A percentile compares a stretch with the other conserved stretches of the same genome.
phyloP scores from a whole-genome alignment of 2,329 filamentous ascomycete species.

The Thermochaetoides dissita region DNA sequence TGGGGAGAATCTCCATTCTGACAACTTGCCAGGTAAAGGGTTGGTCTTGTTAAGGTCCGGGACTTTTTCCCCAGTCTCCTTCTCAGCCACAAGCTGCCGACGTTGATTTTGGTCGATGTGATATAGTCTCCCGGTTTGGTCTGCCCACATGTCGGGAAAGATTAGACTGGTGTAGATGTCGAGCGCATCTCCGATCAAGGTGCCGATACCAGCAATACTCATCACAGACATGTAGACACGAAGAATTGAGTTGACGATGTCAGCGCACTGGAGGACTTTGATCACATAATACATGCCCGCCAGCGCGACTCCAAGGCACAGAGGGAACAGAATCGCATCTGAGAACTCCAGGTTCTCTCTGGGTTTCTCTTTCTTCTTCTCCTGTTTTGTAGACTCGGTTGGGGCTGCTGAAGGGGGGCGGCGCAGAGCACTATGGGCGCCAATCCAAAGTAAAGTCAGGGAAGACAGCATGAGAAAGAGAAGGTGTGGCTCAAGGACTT shows the following conservation, averaged over 20 bases:
- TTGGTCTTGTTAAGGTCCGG: slow-evolving; percentile 20
- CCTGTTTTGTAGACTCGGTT: slow-evolving; percentile 31
- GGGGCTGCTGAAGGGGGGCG: slow-evolving; percentile 67
- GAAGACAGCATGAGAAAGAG: slow-evolving; percentile 46
- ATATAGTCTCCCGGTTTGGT: slow-evolving; percentile 28
- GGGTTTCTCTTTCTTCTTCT: slow-evolving; percentile 34
- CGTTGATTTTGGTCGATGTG: slow-evolving; percentile 28
- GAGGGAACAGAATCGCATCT: slow-evolving; percentile 73
- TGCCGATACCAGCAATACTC: slow-evolving; percentile 62
- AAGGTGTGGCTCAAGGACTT: slow-evolving; percentile 21
- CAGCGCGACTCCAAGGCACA: slow-evolving; percentile 60
- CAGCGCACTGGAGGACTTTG: slow-evolving; percentile 72
- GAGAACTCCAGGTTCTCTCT: slow-evolving; percentile 53
- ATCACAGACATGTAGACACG: slow-evolving; percentile 71
- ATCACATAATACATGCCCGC: slow-evolving; percentile 72
- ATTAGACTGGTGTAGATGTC: slow-evolving; percentile 50
- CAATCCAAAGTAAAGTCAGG: slow-evolving; percentile 70
- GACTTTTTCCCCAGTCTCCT: slow-evolving; percentile 14
- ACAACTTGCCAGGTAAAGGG: slow-evolving; percentile 27
- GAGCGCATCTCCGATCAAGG: slow-evolving; percentile 58
- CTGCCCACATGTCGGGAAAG: slow-evolving; percentile 59
- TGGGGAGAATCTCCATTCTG: slow-evolving; percentile 17
- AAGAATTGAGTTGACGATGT: slow-evolving; percentile 68
- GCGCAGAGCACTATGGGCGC: slow-evolving; percentile 71
- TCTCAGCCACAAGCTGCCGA: slow-evolving; percentile 23